phyloP scores from a whole-genome alignment of 495 filamentous ascomycete species.

The Podospora appendiculata region DNA sequence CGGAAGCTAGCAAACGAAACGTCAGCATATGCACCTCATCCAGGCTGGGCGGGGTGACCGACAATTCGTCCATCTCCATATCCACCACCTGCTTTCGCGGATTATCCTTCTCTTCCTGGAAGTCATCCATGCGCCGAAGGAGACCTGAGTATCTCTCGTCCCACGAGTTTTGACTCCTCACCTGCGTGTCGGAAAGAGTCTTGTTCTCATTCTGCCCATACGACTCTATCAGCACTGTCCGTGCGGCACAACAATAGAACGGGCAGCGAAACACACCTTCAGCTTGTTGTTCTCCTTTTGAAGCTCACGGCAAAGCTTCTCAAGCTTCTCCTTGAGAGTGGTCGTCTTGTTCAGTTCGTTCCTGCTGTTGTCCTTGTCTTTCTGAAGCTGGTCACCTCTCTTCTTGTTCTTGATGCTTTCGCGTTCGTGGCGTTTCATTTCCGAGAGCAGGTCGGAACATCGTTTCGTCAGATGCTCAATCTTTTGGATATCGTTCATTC shows the following conservation, averaged over 20 bases:
- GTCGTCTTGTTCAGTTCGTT: conserved; percentile 82
- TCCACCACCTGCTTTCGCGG: conserved; percentile 65
- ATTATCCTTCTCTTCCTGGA: conserved; percentile 69
- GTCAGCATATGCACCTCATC: too few relatives aligned
- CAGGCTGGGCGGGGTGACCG: conserved; percentile 20
- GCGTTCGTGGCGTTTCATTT: conserved; percentile 91
- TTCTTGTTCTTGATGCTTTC: conserved; percentile 95
- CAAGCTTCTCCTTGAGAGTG: conserved; percentile 84
- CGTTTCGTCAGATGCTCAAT: conserved; percentile 85
- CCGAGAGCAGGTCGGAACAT: conserved; percentile 80
- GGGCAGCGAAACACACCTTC: conserved; percentile 53
- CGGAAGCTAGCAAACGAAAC: conserved; percentile 54
- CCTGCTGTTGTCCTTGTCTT: conserved; percentile 85
- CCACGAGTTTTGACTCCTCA: conserved; percentile 70
- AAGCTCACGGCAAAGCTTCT: conserved; percentile 87
- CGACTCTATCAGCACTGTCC: conserved; percentile 24
- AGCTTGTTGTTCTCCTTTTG: conserved; percentile 95
- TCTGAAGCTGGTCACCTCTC: conserved; percentile 86
- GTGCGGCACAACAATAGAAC: neutral
- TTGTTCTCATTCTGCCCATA: conserved; percentile 76
- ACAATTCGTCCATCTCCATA: conserved; percentile 84
- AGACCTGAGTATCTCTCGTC: conserved; percentile 74
- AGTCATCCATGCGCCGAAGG: conserved; percentile 71
- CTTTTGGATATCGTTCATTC: conserved; percentile 63
- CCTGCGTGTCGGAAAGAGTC: conserved; percentile 73